A percentile compares a stretch with the other conserved stretches of the same genome.
Evolutionary conservation across 257 asterid genomes (phyloP).

Genomic region (Cordia subcordata): DNA sequence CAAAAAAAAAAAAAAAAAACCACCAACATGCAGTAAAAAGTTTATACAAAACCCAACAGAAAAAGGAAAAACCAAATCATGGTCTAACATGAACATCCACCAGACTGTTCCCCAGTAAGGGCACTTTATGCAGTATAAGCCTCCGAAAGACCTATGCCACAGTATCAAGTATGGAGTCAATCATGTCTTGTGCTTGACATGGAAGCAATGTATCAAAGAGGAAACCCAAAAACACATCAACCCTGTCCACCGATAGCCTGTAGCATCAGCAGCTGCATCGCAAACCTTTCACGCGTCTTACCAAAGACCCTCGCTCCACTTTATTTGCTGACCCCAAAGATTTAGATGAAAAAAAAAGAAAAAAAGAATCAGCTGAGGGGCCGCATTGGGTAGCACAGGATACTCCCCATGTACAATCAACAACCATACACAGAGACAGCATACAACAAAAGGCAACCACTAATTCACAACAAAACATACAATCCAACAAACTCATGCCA

Average conservation of each 20-base stretch:
- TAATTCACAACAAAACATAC: slow-evolving; percentile 19
- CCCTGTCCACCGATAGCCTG: not conserved
- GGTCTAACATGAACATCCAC: too few species aligned
- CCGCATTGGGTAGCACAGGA: slow-evolving; percentile 18
- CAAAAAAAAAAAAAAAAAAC: too few species aligned
- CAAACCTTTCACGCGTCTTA: not conserved
- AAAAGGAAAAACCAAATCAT: too few species aligned
- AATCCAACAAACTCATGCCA: slow-evolving; percentile 17
- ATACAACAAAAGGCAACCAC: not conserved
- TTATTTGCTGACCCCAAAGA: slow-evolving; percentile 9
- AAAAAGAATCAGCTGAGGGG: slow-evolving; percentile 19
- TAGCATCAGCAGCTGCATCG: not conserved
- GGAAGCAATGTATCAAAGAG: too few species aligned
- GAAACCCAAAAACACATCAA: not conserved
- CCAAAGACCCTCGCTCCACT: not conserved
- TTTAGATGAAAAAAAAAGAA: not conserved
- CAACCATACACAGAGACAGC: slow-evolving; percentile 4
- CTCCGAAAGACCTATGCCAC: too few species aligned
- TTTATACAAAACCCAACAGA: too few species aligned
- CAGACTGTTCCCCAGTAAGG: too few species aligned
- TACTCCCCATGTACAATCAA: slow-evolving; percentile 8
- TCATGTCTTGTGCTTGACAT: not conserved
- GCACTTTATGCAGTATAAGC: not conserved
- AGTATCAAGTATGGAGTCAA: not conserved
- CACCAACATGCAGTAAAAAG: too few species aligned